Base-by-base conservation (phyloP, 148 eudicot genomes). In the Tetragonia tetragonoides region DNA sequence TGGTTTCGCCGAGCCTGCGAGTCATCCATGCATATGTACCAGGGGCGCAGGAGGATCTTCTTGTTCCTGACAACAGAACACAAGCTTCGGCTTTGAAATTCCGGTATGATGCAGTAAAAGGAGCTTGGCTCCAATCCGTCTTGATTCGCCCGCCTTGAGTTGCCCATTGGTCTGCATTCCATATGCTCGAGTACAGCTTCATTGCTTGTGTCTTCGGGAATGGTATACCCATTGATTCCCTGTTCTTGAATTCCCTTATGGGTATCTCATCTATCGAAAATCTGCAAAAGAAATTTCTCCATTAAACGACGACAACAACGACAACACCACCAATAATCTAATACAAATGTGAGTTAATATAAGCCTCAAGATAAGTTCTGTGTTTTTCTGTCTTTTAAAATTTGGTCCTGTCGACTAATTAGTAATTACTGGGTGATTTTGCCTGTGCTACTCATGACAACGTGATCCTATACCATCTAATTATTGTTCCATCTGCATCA, bases 151-250 rank as follows among this genome's bases (percentile, higher is more conserved):
- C 85, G 0, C 85, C 85, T 78, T 82, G 85, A 2, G 85, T 82
- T 37, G 85, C 85, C 85, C 85, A 82, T 5, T 82, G 79, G 5
- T 82, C 82, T 0, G 84, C 86, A 20, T 81, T 74, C 86, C 86
- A 84, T 17, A 84, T 62, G 57, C 86, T 84, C 37, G 84, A 69
- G 83, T 84, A 81, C 11, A 81, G 56, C 70, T 68, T 81, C 86
- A 84, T 84, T 56, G 86, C 49, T 44, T 77, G 86, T 24, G 16
- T 75, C 69, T 77, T 81, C 11, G 84, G 84, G 73, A 73, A 84
- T 23, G 83, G 40, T n/a, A 84, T 65, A 47, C 84, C 86, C 12
- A 51, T 61, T 20, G 83, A 63, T 65, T 75, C 72, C 70, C 75
- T 39, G 72, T 84, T 84, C 74, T 77, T 80, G 83, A 81, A 80